These are phyloP conservation scores for Cocos nucifera DNA, from an alignment of 176 grass and related monocot species.

Conservation along the genomic window DNA sequence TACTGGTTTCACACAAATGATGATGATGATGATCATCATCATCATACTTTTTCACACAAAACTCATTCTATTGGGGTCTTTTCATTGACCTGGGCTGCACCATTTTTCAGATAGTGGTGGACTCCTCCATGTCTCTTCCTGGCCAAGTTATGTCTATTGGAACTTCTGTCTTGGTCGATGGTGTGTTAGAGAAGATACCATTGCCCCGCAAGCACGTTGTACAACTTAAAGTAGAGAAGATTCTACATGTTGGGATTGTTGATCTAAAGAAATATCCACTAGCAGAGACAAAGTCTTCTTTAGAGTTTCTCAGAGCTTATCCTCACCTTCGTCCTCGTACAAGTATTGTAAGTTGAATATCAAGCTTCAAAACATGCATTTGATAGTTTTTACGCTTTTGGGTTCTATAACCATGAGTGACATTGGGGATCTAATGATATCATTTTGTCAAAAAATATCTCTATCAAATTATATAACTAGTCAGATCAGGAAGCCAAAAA, in stretches of 20 bases:
- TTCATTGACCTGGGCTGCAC: too few relatives aligned
- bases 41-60: too few relatives aligned
- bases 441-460: too few relatives aligned
- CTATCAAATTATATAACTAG: too few relatives aligned
- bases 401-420: too few relatives aligned
- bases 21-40: too few relatives aligned
- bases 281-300: constrained; percentile 17
- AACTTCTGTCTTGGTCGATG: constrained; percentile 44
- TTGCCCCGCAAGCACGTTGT: constrained; percentile 13
- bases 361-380: too few relatives aligned
- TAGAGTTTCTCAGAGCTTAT: constrained; percentile 29
- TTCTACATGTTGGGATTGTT: constrained; percentile 43
- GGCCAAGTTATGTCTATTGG: constrained; percentile 32
- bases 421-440: too few relatives aligned
- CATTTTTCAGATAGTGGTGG: constrained; percentile 34
- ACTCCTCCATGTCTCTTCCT: constrained; percentile 35
- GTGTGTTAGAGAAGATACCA: constrained; percentile 29
- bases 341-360: constrained; percentile 24
- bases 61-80: too few relatives aligned
- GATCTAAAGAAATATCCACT: constrained; percentile 35
- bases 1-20: too few relatives aligned
- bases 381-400: too few relatives aligned
- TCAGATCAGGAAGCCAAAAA: too few relatives aligned
- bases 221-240: constrained; percentile 45
- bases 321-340: constrained; percentile 39